Conservation (phyloP, 106 monocot species). For the Chionographis japonica region DNA sequence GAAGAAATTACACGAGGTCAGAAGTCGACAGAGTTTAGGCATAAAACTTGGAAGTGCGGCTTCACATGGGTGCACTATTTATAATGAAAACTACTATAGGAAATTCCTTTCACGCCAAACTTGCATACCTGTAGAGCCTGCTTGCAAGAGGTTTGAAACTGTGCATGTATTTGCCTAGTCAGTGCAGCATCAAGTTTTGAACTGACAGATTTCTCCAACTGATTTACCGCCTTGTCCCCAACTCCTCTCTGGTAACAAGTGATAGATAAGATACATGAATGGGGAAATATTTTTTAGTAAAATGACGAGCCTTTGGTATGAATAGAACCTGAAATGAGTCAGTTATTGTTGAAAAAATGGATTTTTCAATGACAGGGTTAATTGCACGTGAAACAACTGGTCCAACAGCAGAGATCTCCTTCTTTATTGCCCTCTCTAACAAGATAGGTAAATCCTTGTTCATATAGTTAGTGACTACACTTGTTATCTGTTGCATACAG, state of each 20-base stretch:
- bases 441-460: constrained; percentile 76
- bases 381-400: constrained; percentile 57
- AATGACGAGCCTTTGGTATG: background rate
- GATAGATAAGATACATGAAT: background rate
- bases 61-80: no score
- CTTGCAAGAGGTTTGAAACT: constrained; percentile 88
- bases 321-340: constrained; percentile 82
- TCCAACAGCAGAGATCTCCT: constrained; percentile 60
- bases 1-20: no score
- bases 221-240: constrained; percentile 76
- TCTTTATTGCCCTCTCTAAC: constrained; percentile 70
- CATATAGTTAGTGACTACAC: constrained; percentile 49
- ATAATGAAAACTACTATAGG: no score
- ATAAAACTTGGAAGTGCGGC: no score
- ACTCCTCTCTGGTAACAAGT: constrained; percentile 59
- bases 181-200: constrained; percentile 82
- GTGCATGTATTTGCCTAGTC: constrained; percentile 80
- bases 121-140: constrained; percentile 78
- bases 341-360: constrained; percentile 63
- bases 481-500: constrained; percentile 63
- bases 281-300: background rate
- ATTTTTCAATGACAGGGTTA: constrained; percentile 69
- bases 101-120: no score
- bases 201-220: constrained; percentile 77
- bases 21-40: no score